These are phyloP conservation scores for Beauveria medogensis DNA, from an alignment of 2,329 filamentous ascomycete species.

Conservation along the genomic window DNA sequence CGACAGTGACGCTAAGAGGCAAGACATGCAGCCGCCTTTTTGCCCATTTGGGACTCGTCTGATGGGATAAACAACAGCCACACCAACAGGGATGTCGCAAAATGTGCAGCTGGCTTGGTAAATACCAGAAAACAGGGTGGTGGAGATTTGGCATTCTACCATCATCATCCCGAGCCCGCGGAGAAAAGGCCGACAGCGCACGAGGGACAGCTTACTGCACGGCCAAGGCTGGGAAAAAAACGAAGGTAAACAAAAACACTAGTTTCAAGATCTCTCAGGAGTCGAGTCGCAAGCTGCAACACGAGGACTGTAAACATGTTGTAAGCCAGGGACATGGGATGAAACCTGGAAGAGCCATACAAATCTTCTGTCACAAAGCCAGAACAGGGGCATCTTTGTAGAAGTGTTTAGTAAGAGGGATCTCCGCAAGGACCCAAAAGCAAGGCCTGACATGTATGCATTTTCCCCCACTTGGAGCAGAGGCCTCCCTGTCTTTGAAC, in stretches of 20 bases:
- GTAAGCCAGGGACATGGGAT: slow-evolving; percentile 5
- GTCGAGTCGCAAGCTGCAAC: background rate
- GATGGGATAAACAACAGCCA: background rate
- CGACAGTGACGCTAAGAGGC: background rate
- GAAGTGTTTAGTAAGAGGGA: background rate
- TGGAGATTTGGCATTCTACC: background rate
- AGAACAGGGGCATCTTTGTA: background rate
- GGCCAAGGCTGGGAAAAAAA: background rate
- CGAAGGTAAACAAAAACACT: background rate
- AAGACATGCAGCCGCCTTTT: slow-evolving; percentile 8
- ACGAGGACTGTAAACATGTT: background rate
- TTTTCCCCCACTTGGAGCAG: slow-evolving; percentile 1
- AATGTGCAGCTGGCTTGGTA: background rate
- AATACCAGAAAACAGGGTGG: background rate
- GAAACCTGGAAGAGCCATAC: slow-evolving; percentile 1
- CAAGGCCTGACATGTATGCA: background rate
- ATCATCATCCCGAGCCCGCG: background rate
- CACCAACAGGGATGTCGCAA: background rate
- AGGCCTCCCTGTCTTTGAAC: background rate
- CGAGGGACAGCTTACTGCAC: background rate
- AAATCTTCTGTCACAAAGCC: background rate
- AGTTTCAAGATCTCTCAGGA: background rate
- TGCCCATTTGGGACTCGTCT: slow-evolving; percentile 6
- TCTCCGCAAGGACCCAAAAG: slow-evolving; percentile 2
- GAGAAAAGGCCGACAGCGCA: background rate